Percentiles rank a stretch among this genome's conserved stretches.
Conservation (phyloP, 2,329 filamentous ascomycete genomes). For the Fusarium sp. region DNA sequence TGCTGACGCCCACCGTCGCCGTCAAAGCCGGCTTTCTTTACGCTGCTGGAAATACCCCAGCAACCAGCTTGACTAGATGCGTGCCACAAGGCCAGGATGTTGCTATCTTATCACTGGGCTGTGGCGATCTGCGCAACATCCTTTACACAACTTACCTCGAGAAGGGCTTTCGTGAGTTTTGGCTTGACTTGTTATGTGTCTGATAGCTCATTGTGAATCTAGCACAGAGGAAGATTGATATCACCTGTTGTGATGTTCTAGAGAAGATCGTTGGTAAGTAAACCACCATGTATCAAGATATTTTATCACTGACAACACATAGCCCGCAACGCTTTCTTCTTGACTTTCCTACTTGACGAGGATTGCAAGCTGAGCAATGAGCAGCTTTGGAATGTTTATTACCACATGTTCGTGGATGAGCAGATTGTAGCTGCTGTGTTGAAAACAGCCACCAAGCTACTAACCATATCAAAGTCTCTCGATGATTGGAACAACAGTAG, state of each 20-base stretch:
- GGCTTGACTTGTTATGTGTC: neutral
- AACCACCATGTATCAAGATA: conserved; percentile 7
- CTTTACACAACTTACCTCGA: conserved; percentile 67
- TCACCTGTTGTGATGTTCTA: conserved; percentile 71
- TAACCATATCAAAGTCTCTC: conserved; percentile 56
- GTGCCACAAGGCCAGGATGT: conserved; percentile 66
- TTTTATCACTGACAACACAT: neutral
- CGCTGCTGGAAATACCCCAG: conserved; percentile 69
- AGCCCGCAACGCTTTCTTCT: conserved; percentile 70
- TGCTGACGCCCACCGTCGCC: conserved; percentile 58
- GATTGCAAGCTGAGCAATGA: conserved; percentile 46
- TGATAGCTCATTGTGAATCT: conserved; percentile 40
- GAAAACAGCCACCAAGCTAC: conserved; percentile 62
- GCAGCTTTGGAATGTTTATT: conserved; percentile 69
- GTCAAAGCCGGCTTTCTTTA: conserved; percentile 58
- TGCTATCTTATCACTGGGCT: conserved; percentile 68
- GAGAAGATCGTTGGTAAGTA: conserved; percentile 64
- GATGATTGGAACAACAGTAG: conserved; percentile 60
- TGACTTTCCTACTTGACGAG: conserved; percentile 66
- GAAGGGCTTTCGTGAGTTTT: conserved; percentile 54
- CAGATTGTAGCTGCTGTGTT: conserved; percentile 56
- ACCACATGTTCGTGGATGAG: conserved; percentile 64
- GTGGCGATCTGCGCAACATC: conserved; percentile 70
- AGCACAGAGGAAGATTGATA: conserved; percentile 63
- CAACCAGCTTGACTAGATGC: conserved; percentile 63